Conservation (phyloP, 2,329 filamentous ascomycete genomes). For the Knufia fluminis region DNA sequence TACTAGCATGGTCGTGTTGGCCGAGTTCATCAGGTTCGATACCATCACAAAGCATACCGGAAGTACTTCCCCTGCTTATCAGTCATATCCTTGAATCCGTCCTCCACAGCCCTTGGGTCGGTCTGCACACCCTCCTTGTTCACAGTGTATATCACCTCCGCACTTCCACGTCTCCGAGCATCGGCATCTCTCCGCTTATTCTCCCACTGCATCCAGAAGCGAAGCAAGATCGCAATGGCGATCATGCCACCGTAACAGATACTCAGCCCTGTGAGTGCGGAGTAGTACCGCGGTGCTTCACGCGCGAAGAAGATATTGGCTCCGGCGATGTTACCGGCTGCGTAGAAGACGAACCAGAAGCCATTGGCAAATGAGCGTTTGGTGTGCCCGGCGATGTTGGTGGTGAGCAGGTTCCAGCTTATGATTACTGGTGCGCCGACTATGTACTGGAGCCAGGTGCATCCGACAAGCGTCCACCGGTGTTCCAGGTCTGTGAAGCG, state of each 20-base stretch:
- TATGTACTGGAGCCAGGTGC: conserved; percentile 45
- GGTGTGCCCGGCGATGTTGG: conserved; percentile 43
- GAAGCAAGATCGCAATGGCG: conserved; percentile 26
- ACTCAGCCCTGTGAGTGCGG: conserved; percentile 36
- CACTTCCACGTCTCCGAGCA: conserved; percentile 3
- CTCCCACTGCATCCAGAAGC: conserved; percentile 12
- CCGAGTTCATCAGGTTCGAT: no score
- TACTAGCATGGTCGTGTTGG: no score
- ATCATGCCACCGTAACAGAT: conserved; percentile 38
- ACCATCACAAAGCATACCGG: conserved; percentile 30
- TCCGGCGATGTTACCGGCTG: conserved; percentile 41
- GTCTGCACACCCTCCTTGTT: conserved; percentile 11
- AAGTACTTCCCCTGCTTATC: conserved; percentile 31
- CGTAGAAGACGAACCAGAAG: conserved; percentile 42
- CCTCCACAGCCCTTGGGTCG: conserved; percentile 12
- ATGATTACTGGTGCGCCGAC: conserved; percentile 43
- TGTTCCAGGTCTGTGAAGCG: conserved; percentile 38
- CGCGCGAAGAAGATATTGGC: conserved; percentile 39
- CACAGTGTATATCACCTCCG: background rate
- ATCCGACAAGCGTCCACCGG: conserved; percentile 42
- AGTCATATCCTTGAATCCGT: conserved; percentile 31
- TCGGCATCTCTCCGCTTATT: conserved; percentile 17
- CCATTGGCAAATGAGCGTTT: conserved; percentile 44
- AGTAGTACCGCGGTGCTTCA: conserved; percentile 38
- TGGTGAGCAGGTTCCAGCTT: conserved; percentile 43